phyloP scores from a whole-genome alignment of 768 basidiomycete species.

The Dendrothele bispora region DNA sequence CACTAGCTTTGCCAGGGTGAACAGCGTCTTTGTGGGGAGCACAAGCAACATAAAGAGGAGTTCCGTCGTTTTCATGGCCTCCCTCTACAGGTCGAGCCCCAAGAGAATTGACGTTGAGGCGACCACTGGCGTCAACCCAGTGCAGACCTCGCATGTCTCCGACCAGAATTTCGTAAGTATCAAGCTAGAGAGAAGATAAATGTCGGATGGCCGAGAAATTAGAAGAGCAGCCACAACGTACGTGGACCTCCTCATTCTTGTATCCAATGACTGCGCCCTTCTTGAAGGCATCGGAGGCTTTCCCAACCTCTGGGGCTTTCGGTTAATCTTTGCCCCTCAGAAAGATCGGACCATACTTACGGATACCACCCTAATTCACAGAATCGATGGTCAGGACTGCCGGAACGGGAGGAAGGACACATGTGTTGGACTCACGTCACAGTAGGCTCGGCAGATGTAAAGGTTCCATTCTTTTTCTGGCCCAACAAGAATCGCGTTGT shows the following conservation, averaged over 20 bases:
- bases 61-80: constrained; percentile 63
- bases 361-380: constrained; percentile 46
- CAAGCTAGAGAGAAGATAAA: constrained; percentile 40
- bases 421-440: constrained; percentile 43
- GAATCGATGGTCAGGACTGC: constrained; percentile 1
- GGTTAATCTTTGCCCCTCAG: background rate
- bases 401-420: background rate
- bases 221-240: constrained; percentile 24
- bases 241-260: constrained; percentile 56
- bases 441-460: constrained; percentile 60
- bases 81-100: constrained; percentile 61
- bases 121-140: constrained; percentile 56
- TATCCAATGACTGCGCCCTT: constrained; percentile 69
- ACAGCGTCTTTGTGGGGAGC: constrained; percentile 51
- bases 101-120: constrained; percentile 42
- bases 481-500: constrained; percentile 55
- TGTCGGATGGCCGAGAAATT: background rate
- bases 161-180: constrained; percentile 68
- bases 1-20: constrained; percentile 67
- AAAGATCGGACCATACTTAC: constrained; percentile 32
- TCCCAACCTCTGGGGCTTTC: constrained; percentile 55
- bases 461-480: constrained; percentile 50
- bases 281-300: constrained; percentile 56
- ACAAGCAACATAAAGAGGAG: constrained; percentile 58
- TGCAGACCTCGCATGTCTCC: constrained; percentile 54